Percentiles rank a stretch among this genome's conserved stretches.
phyloP scores from a whole-genome alignment of 1,284 basidiomycete genomes.

The Irpex rosettiformis region DNA sequence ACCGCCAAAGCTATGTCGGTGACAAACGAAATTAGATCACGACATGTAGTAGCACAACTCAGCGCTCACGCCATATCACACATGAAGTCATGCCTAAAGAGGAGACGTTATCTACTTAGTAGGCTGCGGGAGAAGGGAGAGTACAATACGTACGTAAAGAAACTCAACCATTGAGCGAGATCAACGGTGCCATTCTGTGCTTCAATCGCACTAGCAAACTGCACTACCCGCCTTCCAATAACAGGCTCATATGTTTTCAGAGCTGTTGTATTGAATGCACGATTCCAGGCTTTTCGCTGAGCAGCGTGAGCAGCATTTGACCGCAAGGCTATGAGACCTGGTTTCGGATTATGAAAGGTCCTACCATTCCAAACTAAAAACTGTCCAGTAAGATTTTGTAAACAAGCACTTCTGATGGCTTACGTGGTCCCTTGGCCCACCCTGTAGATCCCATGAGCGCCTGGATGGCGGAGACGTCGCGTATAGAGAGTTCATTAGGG shows the following conservation, averaged over 20 bases:
- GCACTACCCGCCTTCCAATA: constrained; percentile 28
- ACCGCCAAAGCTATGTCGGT: constrained; percentile 13
- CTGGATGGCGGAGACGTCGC: constrained; percentile 26
- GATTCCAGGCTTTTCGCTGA: constrained; percentile 39
- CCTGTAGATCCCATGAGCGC: constrained; percentile 31
- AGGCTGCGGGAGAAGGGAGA: not conserved
- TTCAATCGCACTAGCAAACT: constrained; percentile 32
- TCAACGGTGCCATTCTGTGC: constrained; percentile 22
- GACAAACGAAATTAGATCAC: not conserved
- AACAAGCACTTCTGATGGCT: not conserved
- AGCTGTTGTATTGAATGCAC: constrained; percentile 35
- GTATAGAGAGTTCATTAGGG: constrained; percentile 37
- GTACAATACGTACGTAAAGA: constrained; percentile 28
- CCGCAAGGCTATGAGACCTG: constrained; percentile 28
- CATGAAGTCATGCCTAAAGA: constrained; percentile 35
- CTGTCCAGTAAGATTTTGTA: not conserved
- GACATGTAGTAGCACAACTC: no score
- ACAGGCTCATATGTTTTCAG: constrained; percentile 37
- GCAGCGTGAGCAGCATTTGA: constrained; percentile 33
- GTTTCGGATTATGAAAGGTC: constrained; percentile 11
- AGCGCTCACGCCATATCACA: constrained; percentile 32
- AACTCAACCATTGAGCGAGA: constrained; percentile 32
- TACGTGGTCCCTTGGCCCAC: constrained; percentile 35
- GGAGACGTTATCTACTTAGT: not conserved
- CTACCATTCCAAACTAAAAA: constrained; percentile 10